Evolutionary conservation across 208 protist species (phyloP).

Genomic region (Crithidia acanthocephali): DNA sequence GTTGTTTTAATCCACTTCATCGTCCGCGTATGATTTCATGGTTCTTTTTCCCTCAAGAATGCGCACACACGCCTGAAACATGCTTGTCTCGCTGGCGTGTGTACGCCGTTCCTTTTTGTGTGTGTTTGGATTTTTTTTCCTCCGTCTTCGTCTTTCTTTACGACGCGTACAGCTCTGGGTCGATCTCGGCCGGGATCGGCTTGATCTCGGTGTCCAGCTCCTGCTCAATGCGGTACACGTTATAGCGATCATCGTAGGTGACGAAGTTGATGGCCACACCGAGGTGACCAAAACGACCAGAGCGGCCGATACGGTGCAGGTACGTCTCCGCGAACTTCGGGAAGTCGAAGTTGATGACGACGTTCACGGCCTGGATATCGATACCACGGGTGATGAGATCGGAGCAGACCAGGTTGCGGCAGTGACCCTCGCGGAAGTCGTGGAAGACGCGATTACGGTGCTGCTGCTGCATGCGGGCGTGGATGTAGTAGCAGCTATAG

Average conservation of each 20-base stretch:
- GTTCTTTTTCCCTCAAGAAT: not conserved
- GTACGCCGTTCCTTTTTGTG: not conserved
- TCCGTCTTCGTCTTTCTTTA: slow-evolving; percentile 30
- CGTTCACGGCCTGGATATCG: slow-evolving; percentile 99
- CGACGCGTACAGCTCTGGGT: slow-evolving; percentile 94
- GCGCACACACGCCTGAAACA: not conserved
- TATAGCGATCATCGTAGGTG: slow-evolving; percentile 97
- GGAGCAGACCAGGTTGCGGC: slow-evolving; percentile 99
- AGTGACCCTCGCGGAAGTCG: slow-evolving; percentile 98
- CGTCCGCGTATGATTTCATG: slow-evolving; percentile 4
- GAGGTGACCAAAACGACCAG: slow-evolving; percentile 97
- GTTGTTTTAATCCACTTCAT: not conserved
- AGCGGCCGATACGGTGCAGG: slow-evolving; percentile 97
- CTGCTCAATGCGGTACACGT: slow-evolving; percentile 98
- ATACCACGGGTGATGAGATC: slow-evolving; percentile 99
- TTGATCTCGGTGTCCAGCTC: slow-evolving; percentile 99
- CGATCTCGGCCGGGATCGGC: slow-evolving; percentile 97
- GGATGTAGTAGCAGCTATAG: slow-evolving; percentile 99
- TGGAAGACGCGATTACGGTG: slow-evolving; percentile 99
- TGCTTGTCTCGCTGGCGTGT: not conserved
- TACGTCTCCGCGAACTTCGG: slow-evolving; percentile 98
- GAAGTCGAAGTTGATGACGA: slow-evolving; percentile 99
- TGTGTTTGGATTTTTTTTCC: slow-evolving; percentile 23
- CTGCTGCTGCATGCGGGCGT: slow-evolving; percentile 98
- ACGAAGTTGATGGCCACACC: slow-evolving; percentile 99